Evolutionary conservation across 352 stramenopile genomes (phyloP).

Genomic region (Sclerospora graminicola): DNA sequence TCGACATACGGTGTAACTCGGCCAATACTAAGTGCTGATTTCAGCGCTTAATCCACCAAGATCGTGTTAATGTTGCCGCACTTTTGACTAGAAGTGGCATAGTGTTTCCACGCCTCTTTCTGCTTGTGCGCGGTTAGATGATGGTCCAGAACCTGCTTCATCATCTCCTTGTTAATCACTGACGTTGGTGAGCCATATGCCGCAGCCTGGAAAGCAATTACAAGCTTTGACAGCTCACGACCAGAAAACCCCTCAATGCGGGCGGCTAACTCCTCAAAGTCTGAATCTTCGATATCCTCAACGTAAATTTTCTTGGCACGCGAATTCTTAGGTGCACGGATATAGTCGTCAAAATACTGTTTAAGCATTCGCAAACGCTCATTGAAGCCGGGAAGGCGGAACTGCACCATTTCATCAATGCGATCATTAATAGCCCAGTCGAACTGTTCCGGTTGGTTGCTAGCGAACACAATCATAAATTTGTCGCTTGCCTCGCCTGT

Average conservation of each 20-base stretch:
- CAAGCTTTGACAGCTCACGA: constrained; percentile 98
- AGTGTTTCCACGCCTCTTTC: constrained; percentile 91
- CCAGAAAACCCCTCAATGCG: constrained; percentile 96
- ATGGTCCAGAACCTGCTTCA: constrained; percentile 90
- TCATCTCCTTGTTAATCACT: constrained; percentile 89
- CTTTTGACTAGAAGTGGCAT: constrained; percentile 47
- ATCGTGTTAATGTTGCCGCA: constrained; percentile 39
- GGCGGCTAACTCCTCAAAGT: constrained; percentile 89
- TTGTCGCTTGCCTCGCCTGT: constrained; percentile 96
- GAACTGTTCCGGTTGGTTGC: constrained; percentile 98
- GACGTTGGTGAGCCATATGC: constrained; percentile 94
- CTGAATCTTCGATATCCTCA: constrained; percentile 86
- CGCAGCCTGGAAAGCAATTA: constrained; percentile 97
- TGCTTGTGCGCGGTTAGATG: constrained; percentile 89
- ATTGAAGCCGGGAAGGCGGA: constrained; percentile 88
- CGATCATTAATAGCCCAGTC: constrained; percentile 98
- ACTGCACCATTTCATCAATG: constrained; percentile 99
- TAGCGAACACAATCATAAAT: constrained; percentile 99
- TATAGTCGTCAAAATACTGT: constrained; percentile 98
- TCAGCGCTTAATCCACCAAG: constrained; percentile 31
- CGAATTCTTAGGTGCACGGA: constrained; percentile 83
- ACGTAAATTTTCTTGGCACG: constrained; percentile 86
- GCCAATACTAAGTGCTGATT: constrained; percentile 3
- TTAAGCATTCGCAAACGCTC: constrained; percentile 96
- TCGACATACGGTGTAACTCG: constrained; percentile 5